Evolutionary conservation across 208 protist genomes (phyloP).

Genomic region (Crithidia expoeki): DNA sequence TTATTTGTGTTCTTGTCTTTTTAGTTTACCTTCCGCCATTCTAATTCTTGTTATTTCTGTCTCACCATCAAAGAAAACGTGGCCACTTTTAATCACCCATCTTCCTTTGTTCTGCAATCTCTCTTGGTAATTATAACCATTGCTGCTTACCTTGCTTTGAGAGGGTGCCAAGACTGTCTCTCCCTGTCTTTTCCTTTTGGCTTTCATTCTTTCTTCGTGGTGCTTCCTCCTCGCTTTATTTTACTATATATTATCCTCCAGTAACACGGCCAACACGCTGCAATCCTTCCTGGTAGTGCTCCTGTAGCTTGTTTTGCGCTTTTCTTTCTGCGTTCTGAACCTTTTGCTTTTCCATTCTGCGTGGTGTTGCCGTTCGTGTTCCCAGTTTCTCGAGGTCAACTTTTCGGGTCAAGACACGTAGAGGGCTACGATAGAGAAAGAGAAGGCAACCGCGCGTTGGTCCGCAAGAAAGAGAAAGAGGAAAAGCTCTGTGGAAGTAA

Average conservation of each 20-base stretch:
- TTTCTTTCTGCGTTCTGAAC: constrained; percentile 2
- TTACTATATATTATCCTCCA: neutral
- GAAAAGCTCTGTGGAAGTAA: neutral
- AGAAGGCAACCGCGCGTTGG: neutral
- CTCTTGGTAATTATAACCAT: too few relatives aligned
- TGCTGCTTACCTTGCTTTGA: neutral
- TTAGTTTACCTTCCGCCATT: neutral
- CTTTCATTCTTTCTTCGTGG: neutral
- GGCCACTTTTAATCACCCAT: neutral
- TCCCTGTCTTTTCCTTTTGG: neutral
- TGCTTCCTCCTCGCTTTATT: neutral
- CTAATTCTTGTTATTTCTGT: neutral
- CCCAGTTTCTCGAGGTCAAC: neutral
- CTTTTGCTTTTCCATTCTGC: neutral
- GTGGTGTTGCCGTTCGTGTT: too few relatives aligned
- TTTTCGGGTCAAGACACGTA: too few relatives aligned
- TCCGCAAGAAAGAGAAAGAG: neutral
- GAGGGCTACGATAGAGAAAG: too few relatives aligned
- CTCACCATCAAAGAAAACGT: neutral
- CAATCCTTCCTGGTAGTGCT: constrained; percentile 4
- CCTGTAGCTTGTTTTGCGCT: constrained; percentile 8
- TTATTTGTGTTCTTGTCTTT: neutral
- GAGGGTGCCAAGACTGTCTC: neutral
- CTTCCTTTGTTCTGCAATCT: neutral
- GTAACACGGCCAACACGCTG: neutral